Percentiles rank a stretch among this genome's conserved stretches.
Conservation (phyloP, 1,139 yeast species). For the Geotrichum citri-aurantii region DNA sequence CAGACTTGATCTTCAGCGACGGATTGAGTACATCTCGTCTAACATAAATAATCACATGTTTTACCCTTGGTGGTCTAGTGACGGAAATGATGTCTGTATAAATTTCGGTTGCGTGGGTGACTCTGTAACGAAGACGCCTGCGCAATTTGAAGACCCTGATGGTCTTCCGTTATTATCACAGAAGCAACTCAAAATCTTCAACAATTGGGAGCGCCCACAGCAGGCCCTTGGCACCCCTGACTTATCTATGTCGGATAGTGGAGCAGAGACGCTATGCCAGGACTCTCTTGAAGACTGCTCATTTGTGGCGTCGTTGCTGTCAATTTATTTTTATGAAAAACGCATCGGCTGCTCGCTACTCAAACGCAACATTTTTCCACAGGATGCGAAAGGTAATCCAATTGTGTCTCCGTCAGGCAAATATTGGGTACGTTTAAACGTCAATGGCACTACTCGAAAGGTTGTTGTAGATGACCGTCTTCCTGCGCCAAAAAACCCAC, state of each 20-base stretch:
- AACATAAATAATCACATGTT: constrained; percentile 21
- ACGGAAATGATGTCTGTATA: neutral
- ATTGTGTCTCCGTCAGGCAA: constrained; percentile 29
- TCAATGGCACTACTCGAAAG: constrained; percentile 57
- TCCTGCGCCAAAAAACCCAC: constrained; percentile 31
- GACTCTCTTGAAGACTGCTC: constrained; percentile 69
- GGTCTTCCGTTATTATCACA: constrained; percentile 20
- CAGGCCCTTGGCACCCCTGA: constrained; percentile 22
- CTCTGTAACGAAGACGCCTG: neutral
- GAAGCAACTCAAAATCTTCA: constrained; percentile 23
- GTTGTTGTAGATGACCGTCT: constrained; percentile 49
- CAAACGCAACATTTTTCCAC: constrained; percentile 26
- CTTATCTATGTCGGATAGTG: constrained; percentile 21
- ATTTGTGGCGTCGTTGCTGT: constrained; percentile 59
- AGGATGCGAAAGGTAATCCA: constrained; percentile 22
- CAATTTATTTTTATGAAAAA: constrained; percentile 34
- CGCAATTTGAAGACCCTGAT: constrained; percentile 22
- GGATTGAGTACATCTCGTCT: constrained; percentile 27
- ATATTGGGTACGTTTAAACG: constrained; percentile 42
- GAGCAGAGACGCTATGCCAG: constrained; percentile 39
- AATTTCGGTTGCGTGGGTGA: neutral
- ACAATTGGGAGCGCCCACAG: constrained; percentile 27
- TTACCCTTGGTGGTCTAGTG: constrained; percentile 27
- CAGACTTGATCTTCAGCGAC: constrained; percentile 20
- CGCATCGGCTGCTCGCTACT: constrained; percentile 23